Percentiles rank a stretch among this genome's conserved stretches.
Conservation (phyloP, 164 flowering plant genomes). For the Cinnamomum micranthum region DNA sequence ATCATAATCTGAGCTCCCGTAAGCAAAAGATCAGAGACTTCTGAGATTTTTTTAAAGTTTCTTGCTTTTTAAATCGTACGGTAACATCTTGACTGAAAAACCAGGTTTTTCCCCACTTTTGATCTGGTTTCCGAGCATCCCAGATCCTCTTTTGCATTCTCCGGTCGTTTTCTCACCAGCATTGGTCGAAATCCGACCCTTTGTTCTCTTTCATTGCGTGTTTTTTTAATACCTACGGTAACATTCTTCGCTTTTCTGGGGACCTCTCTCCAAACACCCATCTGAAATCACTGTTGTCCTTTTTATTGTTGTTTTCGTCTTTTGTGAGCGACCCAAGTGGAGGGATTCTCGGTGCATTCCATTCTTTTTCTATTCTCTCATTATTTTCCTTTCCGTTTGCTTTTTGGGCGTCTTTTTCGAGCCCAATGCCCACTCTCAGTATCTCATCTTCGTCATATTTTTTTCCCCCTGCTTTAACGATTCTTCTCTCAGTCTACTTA, state of each 20-base stretch:
- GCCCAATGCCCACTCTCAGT: slow-evolving; percentile 10
- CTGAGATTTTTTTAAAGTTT: not conserved
- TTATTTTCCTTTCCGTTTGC: not conserved
- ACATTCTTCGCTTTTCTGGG: not conserved
- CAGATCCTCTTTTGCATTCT: not conserved
- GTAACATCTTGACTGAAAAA: not conserved
- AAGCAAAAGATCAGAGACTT: not conserved
- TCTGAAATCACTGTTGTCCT: not conserved
- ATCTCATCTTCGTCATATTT: not conserved
- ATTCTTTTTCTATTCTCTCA: not conserved
- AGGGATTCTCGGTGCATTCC: slow-evolving; percentile 8
- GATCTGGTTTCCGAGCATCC: not conserved
- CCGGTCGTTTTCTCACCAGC: slow-evolving; percentile 1
- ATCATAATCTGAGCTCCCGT: not conserved
- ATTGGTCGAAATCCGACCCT: not conserved
- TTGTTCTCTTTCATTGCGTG: not conserved
- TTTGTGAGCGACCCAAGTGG: not conserved
- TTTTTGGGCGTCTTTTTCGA: slow-evolving; percentile 2
- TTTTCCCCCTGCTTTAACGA: not conserved
- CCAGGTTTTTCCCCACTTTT: not conserved
- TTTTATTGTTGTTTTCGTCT: not conserved
- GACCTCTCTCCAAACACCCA: not conserved
- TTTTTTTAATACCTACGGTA: not conserved
- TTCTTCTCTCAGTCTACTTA: not conserved
- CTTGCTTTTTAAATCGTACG: not conserved